A percentile compares a stretch with the other conserved stretches of the same genome.
Evolutionary conservation across 148 eudicot genomes (phyloP).

Genomic region (Spergularia marina): DNA sequence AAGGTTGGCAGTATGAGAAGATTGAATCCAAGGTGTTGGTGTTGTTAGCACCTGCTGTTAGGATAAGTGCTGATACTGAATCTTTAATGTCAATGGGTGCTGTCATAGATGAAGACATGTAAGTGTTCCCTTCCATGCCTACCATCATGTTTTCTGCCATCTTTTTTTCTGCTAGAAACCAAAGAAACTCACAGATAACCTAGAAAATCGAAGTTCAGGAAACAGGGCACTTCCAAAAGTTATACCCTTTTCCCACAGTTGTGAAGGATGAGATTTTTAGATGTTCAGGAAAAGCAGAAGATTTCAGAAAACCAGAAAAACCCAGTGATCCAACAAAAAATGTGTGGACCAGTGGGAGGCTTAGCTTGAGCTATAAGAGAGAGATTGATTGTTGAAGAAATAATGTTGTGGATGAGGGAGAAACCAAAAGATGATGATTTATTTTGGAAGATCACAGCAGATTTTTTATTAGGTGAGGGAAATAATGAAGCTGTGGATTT

Average conservation of each 20-base stretch:
- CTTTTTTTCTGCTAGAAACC: background rate
- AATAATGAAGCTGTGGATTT: conserved; percentile 16
- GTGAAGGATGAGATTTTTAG: background rate
- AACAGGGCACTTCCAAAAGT: conserved; percentile 31
- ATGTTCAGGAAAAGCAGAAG: background rate
- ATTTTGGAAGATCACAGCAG: conserved; percentile 7
- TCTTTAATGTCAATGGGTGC: conserved; percentile 35
- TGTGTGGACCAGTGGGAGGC: conserved; percentile 21
- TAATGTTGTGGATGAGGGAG: conserved; percentile 1
- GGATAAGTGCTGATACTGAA: conserved; percentile 62
- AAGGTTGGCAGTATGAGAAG: conserved; percentile 51
- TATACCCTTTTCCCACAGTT: conserved; percentile 26
- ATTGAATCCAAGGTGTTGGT: conserved; percentile 76
- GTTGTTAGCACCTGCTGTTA: conserved; percentile 56
- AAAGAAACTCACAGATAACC: conserved; percentile 22
- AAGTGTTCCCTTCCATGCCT: conserved; percentile 46
- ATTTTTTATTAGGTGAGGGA: conserved; percentile 13
- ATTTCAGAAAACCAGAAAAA: background rate
- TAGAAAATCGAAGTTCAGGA: conserved; percentile 7
- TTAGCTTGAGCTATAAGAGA: conserved; percentile 9
- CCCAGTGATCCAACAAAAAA: conserved; percentile 27
- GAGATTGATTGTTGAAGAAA: conserved; percentile 15
- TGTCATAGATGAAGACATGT: conserved; percentile 19
- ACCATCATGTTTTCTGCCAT: conserved; percentile 23
- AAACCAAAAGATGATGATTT: background rate